These are phyloP conservation scores for Salicornia ramosissima DNA, from an alignment of 148 eudicot genomes.

Conservation along the genomic window DNA sequence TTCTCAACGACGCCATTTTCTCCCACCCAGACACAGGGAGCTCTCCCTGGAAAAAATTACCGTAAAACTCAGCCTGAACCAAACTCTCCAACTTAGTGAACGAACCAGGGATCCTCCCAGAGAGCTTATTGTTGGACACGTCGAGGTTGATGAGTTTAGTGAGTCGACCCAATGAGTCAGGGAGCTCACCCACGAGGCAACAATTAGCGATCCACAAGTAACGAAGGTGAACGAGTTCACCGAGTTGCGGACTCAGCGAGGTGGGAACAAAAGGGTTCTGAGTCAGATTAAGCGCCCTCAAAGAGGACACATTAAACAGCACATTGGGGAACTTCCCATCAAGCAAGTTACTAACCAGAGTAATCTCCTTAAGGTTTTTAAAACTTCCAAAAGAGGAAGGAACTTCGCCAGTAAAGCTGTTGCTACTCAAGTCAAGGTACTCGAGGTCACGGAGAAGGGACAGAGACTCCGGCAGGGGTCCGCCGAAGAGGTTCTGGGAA, in stretches of 20 bases:
- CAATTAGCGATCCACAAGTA: constrained; percentile 50
- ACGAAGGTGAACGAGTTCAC: constrained; percentile 46
- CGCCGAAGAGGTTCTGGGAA: constrained; percentile 46
- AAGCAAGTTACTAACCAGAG: constrained; percentile 48
- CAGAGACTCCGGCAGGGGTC: constrained; percentile 35
- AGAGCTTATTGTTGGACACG: constrained; percentile 43
- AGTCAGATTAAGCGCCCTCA: constrained; percentile 56
- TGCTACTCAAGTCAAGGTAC: constrained; percentile 51
- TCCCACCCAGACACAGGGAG: constrained; percentile 58
- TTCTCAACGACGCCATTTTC: constrained; percentile 38
- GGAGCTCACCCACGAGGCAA: constrained; percentile 55
- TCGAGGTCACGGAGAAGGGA: constrained; percentile 29
- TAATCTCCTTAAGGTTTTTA: constrained; percentile 43
- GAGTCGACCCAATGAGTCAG: constrained; percentile 55
- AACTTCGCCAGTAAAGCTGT: constrained; percentile 72
- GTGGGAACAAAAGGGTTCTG: constrained; percentile 62
- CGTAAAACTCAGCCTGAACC: constrained; percentile 61
- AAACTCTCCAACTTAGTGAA: constrained; percentile 46
- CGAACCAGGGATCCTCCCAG: constrained; percentile 53
- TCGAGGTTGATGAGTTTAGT: constrained; percentile 45
- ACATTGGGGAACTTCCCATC: constrained; percentile 56
- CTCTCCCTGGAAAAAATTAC: constrained; percentile 58
- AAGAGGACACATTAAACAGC: constrained; percentile 46
- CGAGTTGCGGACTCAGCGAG: constrained; percentile 52
- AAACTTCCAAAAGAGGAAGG: constrained; percentile 56